Evolutionary conservation across 331 rosid genomes (phyloP).

Genomic region (Malus hybrid): DNA sequence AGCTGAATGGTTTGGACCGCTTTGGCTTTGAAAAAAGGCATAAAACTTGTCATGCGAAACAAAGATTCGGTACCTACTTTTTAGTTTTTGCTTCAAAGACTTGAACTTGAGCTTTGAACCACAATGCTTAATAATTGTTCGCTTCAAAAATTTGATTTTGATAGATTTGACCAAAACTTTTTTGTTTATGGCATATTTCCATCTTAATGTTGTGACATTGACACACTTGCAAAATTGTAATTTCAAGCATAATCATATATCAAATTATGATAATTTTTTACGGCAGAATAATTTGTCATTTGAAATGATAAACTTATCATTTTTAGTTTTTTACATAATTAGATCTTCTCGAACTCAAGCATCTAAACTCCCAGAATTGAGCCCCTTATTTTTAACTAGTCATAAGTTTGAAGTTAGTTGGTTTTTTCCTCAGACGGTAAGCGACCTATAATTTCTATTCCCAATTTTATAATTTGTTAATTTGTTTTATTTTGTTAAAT

Average conservation of each 20-base stretch:
- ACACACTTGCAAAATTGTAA: background rate
- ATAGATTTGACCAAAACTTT: background rate
- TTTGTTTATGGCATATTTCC: background rate
- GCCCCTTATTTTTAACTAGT: no score
- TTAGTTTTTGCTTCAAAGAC: background rate
- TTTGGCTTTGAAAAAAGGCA: constrained; percentile 7
- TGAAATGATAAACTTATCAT: background rate
- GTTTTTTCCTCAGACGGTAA: no score
- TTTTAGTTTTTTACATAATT: no score
- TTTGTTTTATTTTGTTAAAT: no score
- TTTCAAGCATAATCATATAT: no score
- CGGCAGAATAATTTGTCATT: no score
- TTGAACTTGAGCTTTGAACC: background rate
- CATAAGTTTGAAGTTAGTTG: no score
- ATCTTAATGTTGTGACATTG: background rate
- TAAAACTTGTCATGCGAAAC: constrained; percentile 1
- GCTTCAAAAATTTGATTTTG: background rate
- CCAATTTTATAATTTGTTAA: no score
- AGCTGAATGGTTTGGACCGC: constrained; percentile 20
- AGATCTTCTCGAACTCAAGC: no score
- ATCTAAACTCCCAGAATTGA: no score
- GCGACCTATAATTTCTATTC: no score
- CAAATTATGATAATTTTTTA: no score
- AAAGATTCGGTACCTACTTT: constrained; percentile 20
- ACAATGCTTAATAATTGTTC: background rate